Percentiles rank a stretch among this genome's conserved stretches.
Evolutionary conservation across 345 rosid species (phyloP).

Genomic region (Clausena lansium): DNA sequence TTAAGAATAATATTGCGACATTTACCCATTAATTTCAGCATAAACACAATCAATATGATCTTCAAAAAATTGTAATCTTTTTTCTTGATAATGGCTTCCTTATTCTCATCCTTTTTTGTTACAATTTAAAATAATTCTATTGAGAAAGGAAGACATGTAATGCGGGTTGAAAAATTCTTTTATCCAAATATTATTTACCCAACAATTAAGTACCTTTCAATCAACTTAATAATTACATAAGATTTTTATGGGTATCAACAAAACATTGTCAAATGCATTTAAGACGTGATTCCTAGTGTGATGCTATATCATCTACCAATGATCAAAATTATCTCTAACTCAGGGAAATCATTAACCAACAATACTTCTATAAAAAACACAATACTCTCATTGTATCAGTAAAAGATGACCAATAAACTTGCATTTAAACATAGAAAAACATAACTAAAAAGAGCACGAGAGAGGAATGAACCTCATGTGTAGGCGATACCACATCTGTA

Average conservation of each 20-base stretch:
- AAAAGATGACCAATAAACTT: not conserved
- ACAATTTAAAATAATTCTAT: not conserved
- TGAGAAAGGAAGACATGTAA: not conserved
- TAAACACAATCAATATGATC: not conserved
- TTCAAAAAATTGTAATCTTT: not conserved
- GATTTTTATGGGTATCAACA: not conserved
- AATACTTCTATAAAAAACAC: not conserved
- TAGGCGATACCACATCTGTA: slow-evolving; percentile 36
- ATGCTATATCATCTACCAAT: not conserved
- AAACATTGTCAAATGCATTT: not conserved
- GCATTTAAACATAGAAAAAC: not conserved
- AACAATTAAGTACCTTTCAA: not conserved
- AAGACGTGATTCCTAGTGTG: not conserved
- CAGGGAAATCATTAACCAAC: not conserved
- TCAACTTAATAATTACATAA: not conserved
- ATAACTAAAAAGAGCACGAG: not conserved
- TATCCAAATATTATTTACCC: slow-evolving; percentile 1
- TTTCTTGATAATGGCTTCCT: not conserved
- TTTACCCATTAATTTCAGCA: not conserved
- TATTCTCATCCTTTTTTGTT: not conserved
- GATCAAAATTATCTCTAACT: not conserved
- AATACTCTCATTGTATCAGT: not conserved
- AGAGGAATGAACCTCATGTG: slow-evolving; percentile 38
- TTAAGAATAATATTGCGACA: not conserved
- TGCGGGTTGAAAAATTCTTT: not conserved